A percentile compares a stretch with the other conserved stretches of the same genome.
Conservation (phyloP, 495 filamentous ascomycete species). For the Schizothecium vesticola region DNA sequence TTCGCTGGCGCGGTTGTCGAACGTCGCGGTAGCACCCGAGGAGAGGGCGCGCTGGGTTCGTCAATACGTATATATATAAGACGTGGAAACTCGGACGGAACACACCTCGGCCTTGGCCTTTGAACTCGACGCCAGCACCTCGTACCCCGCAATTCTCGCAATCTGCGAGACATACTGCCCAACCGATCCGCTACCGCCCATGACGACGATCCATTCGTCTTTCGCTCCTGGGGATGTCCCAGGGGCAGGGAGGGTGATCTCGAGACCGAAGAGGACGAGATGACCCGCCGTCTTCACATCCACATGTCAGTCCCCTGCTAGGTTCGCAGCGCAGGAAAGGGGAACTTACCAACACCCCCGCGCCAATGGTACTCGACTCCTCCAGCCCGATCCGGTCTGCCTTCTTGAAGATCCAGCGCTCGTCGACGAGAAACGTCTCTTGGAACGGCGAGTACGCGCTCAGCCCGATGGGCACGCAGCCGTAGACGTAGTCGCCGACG, state of each 20-base stretch:
- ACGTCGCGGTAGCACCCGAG: conserved; percentile 35
- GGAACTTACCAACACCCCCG: conserved; percentile 31
- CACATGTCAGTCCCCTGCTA: not conserved
- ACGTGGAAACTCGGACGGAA: no score
- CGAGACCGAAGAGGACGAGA: conserved; percentile 22
- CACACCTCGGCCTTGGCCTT: conserved; percentile 27
- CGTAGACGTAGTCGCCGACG: conserved; percentile 35
- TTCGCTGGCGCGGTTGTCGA: conserved; percentile 34
- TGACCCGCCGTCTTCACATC: conserved; percentile 23
- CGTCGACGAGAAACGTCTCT: conserved; percentile 45
- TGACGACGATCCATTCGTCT: conserved; percentile 40
- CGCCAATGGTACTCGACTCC: conserved; percentile 37
- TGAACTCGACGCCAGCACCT: conserved; percentile 40
- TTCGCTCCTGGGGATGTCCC: conserved; percentile 17
- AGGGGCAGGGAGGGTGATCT: conserved; percentile 23
- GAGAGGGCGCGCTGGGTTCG: conserved; percentile 10
- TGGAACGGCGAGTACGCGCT: conserved; percentile 39
- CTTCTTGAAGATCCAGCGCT: conserved; percentile 32
- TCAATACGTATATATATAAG: no score
- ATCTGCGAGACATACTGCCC: conserved; percentile 40
- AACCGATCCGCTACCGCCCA: conserved; percentile 40
- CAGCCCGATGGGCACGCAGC: conserved; percentile 38
- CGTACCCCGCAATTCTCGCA: conserved; percentile 34
- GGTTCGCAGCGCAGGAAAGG: not conserved
- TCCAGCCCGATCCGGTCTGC: conserved; percentile 25